Evolutionary conservation across 73 alveolate genomes (phyloP).

Genomic region (Blepharisma stoltei): DNA sequence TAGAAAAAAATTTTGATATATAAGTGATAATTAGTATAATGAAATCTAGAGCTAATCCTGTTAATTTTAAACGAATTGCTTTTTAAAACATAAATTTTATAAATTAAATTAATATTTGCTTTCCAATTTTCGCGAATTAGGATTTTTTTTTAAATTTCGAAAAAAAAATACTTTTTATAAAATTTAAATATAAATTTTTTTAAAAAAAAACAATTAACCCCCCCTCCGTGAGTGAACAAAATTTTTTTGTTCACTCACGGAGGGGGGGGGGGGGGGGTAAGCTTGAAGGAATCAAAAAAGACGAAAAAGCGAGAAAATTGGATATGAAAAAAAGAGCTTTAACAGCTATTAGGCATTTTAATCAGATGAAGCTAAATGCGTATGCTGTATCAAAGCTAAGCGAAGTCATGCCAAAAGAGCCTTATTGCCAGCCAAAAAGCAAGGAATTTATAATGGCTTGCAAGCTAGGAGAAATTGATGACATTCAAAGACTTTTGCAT

Average conservation of each 20-base stretch:
- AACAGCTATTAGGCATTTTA: neutral
- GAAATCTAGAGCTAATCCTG: neutral
- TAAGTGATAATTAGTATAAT: no score
- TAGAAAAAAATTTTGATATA: no score
- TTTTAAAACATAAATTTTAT: neutral
- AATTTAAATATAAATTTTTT: no score
- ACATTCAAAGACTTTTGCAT: conserved; percentile 42
- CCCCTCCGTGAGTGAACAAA: no score
- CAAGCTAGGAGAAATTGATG: conserved; percentile 47
- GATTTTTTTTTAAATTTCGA: no score
- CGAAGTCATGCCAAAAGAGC: neutral
- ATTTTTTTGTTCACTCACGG: no score
- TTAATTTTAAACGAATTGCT: neutral
- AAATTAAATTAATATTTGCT: neutral
- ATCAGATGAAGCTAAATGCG: neutral
- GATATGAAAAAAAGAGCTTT: neutral
- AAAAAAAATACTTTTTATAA: no score
- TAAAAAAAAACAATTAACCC: no score
- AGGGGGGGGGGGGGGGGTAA: no score
- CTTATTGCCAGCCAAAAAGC: conserved; percentile 2
- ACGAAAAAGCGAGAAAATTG: no score
- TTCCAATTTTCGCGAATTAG: no score
- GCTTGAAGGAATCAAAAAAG: no score
- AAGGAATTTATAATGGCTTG: conserved; percentile 20
- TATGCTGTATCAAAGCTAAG: neutral